Evolutionary conservation across 108 stramenopile species (phyloP).

Genomic region (Licmophora abbreviata): DNA sequence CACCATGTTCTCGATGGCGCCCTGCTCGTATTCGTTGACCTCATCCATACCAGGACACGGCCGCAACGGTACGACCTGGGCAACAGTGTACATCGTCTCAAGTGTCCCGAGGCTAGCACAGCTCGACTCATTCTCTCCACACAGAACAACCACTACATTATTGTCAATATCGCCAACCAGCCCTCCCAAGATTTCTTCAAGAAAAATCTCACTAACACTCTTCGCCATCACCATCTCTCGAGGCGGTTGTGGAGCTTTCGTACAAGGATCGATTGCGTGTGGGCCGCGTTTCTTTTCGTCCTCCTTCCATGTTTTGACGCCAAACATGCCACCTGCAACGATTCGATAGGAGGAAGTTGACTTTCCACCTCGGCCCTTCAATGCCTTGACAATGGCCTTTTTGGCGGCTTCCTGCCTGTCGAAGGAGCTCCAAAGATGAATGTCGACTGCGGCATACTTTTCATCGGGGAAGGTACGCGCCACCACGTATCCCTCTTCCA

Average conservation of each 20-base stretch:
- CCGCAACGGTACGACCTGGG: constrained; percentile 16
- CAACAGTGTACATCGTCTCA: constrained; percentile 2
- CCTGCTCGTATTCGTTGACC: constrained; percentile 4
- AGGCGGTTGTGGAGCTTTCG: neutral
- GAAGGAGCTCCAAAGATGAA: constrained; percentile 46
- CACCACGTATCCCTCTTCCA: constrained; percentile 62
- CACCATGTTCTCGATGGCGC: constrained; percentile 5
- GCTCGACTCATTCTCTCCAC: constrained; percentile 5
- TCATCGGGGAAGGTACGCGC: constrained; percentile 38
- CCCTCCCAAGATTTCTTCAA: constrained; percentile 9
- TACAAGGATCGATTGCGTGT: constrained; percentile 9
- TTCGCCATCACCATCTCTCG: neutral
- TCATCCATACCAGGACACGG: constrained; percentile 16
- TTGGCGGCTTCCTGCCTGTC: constrained; percentile 22
- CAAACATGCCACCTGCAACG: constrained; percentile 78
- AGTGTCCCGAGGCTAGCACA: constrained; percentile 13
- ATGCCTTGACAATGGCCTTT: constrained; percentile 24
- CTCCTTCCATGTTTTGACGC: constrained; percentile 64
- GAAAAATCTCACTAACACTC: neutral
- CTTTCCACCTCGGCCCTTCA: constrained; percentile 14
- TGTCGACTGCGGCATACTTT: constrained; percentile 57
- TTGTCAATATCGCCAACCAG: neutral
- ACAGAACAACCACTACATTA: constrained; percentile 16
- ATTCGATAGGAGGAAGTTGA: constrained; percentile 47
- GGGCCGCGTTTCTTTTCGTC: constrained; percentile 72